Evolutionary conservation across 2,329 filamentous ascomycete species (phyloP), one percentile per base, ranked within the genome.

Genomic region (Fusarium beomiforme): DNA sequence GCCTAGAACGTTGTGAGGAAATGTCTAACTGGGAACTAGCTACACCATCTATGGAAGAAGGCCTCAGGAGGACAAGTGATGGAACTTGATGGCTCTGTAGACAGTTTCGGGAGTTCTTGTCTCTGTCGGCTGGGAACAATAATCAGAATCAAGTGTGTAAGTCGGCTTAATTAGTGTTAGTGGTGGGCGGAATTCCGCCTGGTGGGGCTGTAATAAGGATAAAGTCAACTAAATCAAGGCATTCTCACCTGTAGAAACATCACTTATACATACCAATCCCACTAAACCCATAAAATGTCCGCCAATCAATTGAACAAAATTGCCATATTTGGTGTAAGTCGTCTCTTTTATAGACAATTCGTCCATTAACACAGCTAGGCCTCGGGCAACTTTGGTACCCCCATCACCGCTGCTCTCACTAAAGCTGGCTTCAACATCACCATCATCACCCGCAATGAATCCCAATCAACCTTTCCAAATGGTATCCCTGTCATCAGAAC

Each of bases 341-440:
- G 13, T 5, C 4, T 19, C 2, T 6, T 8, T 2, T 6, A 8
- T 2, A 12, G 9, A 2, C 5, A 1, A 2, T 8, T 0, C 2
- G 21, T n/a, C 23, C 3, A 34, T 60, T 72, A 54, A 72, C 21
- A 2, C 19, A 14, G 8, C 9, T 8, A 72, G 69, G 69, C 69
- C 11, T 67, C 69, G n/a, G 69, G 69, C 6, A 72, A 72, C 49
- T 72, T 72, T 12, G 69, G 69, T 31, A 54, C 66, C 2, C 69
- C 69, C 17, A 72, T 72, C 31, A 72, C 69, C 16, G 46, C 61
- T 10, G 69, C 69, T 19, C 69, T 72, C 13, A 55, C 7, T 23
- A 43, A 64, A 21, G 66, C 57, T 8, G 54, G 57, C 17, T 72
- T 72, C 13, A 13, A 59, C 2, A 34, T 70, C 6, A 72, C 69